phyloP scores from a whole-genome alignment of 2,329 filamentous ascomycete species.

The Diaporthe sp. region DNA sequence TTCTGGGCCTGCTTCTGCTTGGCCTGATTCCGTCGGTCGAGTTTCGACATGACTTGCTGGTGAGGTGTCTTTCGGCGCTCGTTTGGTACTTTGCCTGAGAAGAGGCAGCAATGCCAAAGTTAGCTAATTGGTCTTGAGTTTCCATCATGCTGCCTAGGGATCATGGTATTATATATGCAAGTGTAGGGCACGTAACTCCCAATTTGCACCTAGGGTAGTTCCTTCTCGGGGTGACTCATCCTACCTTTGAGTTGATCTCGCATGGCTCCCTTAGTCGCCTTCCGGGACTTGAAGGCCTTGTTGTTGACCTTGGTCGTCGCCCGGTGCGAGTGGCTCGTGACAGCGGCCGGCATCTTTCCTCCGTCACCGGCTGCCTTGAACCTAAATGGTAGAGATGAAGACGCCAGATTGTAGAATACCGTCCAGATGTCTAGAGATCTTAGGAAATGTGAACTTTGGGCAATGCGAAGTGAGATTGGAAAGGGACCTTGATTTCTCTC shows the following conservation, averaged over 20 bases:
- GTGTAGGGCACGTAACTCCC: neutral
- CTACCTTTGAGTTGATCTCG: slow-evolving; percentile 89
- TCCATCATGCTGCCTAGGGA: neutral
- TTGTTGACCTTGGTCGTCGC: slow-evolving; percentile 90
- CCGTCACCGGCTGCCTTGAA: slow-evolving; percentile 84
- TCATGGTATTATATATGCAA: neutral
- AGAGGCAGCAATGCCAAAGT: neutral
- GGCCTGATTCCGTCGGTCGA: slow-evolving; percentile 94
- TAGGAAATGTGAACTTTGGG: neutral
- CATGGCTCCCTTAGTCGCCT: slow-evolving; percentile 88
- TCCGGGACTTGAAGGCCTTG: slow-evolving; percentile 93
- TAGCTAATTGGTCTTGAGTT: neutral
- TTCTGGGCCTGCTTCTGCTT: slow-evolving; percentile 91
- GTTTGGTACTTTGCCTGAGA: slow-evolving; percentile 80
- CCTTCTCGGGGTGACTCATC: slow-evolving; percentile 30
- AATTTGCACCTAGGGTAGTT: neutral
- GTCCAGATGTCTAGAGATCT: neutral
- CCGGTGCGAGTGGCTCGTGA: slow-evolving; percentile 85
- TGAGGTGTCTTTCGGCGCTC: slow-evolving; percentile 91
- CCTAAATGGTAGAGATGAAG: slow-evolving; percentile 78
- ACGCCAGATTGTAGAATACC: slow-evolving; percentile 66
- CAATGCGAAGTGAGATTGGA: neutral
- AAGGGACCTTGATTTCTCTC: neutral
- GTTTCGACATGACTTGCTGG: slow-evolving; percentile 97
- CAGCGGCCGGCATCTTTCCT: slow-evolving; percentile 80